phyloP scores from a whole-genome alignment of 257 asterid species.

The Solanum clarkiae region DNA sequence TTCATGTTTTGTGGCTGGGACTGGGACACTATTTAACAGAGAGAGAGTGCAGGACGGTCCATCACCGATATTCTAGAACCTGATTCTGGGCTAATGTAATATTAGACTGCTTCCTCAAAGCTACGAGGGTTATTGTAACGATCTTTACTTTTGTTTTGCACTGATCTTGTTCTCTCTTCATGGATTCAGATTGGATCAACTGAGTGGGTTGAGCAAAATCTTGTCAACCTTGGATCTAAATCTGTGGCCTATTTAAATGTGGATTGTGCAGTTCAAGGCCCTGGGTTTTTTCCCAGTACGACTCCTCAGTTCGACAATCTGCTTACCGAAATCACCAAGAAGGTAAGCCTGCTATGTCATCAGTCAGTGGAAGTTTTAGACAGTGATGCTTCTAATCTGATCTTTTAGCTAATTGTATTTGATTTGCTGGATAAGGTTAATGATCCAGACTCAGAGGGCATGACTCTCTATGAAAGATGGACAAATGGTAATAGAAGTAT shows the following conservation, averaged over 20 bases:
- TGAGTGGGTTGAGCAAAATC: constrained; percentile 94
- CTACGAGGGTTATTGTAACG: neutral
- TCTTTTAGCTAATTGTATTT: neutral
- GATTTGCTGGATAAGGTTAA: constrained; percentile 41
- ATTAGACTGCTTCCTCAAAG: neutral
- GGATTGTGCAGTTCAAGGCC: constrained; percentile 98
- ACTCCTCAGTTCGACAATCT: constrained; percentile 96
- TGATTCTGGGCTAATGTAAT: neutral
- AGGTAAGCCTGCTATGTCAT: constrained; percentile 28
- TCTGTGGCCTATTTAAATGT: constrained; percentile 84
- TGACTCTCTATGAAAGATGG: constrained; percentile 41
- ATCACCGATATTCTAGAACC: neutral
- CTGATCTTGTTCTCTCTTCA: constrained; percentile 2
- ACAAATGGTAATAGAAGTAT: constrained; percentile 29
- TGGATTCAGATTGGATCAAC: constrained; percentile 78
- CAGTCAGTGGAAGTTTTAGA: neutral
- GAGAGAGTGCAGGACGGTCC: neutral
- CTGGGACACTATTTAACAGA: neutral
- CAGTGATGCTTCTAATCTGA: neutral
- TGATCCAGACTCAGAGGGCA: constrained; percentile 64
- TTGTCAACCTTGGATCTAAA: constrained; percentile 59
- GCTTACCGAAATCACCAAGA: constrained; percentile 59
- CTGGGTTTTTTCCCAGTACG: constrained; percentile 71
- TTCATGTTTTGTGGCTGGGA: neutral
- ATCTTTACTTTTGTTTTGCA: neutral